Evolutionary conservation across 2,329 filamentous ascomycete species (phyloP), one percentile per base, ranked within the genome.

Genomic region (Trichoderma arundinaceum): DNA sequence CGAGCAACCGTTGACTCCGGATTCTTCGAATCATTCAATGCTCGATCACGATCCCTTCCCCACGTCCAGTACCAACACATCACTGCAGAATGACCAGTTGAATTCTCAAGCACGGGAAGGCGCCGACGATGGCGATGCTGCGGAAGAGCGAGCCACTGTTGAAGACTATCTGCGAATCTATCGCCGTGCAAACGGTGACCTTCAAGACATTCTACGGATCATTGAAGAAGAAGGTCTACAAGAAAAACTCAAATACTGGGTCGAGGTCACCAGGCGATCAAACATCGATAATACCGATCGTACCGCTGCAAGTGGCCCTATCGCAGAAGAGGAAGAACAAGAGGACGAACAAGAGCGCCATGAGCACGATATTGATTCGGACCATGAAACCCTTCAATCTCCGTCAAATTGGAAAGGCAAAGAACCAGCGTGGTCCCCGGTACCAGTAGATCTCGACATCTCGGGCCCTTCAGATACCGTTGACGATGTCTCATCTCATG

Each of bases 151-250:
- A 53, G 70, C 72, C 10, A 74, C 71, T 13, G 70, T 77, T 7
- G 69, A 73, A 41, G 75, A 77, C n/a, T 78, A 77, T 64, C 78
- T 84, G 69, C 81, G 80, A 64, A 88, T 86, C 43, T 89, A 87
- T 75, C 80, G 82, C 48, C 84, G 85, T 64, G 87, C 87, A 1
- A 82, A 82, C 49, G 88, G 88, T 4, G 83, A 90, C 69, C 82
- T 83, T 0, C 80, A 84, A 41, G 82, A 81, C 66, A 86, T 91
- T 32, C 69, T 89, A 3, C 79, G 82, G 46, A 86, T 91, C 22
- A 87, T 90, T 38, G 82, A 84, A 44, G 82, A 86, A 43, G 87
- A 90, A 70, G 82, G 84, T 4, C 80, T 86, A 2, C 81, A 85
- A 64, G 84, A 86, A 10, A 83, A 84, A 57, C 80, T 91, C 39